These are phyloP conservation scores for Ascochyta rabiei DNA, from an alignment of 2,329 filamentous ascomycete genomes.

Conservation along the genomic window DNA sequence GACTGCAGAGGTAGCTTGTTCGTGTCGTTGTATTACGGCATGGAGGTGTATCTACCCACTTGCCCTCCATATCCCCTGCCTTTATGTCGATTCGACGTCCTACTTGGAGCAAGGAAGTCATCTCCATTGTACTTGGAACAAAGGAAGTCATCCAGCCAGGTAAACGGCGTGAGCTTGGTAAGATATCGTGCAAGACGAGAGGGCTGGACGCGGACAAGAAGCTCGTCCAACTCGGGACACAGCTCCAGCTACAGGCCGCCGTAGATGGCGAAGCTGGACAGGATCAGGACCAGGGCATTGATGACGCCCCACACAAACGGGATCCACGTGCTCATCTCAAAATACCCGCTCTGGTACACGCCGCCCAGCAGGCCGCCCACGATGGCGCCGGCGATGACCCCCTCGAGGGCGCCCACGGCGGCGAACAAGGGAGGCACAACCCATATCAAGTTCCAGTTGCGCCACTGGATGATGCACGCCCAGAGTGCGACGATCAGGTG, in stretches of 20 bases:
- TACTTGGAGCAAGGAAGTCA: no score
- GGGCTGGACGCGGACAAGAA: no score
- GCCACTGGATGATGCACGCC: conserved; percentile 73
- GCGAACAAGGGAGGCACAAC: conserved; percentile 73
- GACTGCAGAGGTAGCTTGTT: background rate
- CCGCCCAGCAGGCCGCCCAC: conserved; percentile 85
- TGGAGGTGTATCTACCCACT: no score
- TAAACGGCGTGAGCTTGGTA: no score
- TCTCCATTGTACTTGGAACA: no score
- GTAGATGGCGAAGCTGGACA: conserved; percentile 92
- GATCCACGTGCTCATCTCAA: conserved; percentile 93
- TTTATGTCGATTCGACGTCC: no score
- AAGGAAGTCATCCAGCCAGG: no score
- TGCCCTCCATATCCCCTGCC: no score
- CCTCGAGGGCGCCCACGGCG: conserved; percentile 75
- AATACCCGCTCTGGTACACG: conserved; percentile 81
- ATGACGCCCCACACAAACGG: conserved; percentile 87
- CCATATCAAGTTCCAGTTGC: conserved; percentile 67
- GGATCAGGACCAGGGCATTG: conserved; percentile 79
- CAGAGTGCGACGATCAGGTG: conserved; percentile 75
- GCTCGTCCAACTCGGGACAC: no score
- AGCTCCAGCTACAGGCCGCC: conserved; percentile 68
- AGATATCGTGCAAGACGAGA: no score
- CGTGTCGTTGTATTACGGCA: no score
- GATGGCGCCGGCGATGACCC: conserved; percentile 78